Evolutionary conservation across 2,329 filamentous ascomycete species (phyloP).

Genomic region (Pseudogymnoascus sp.): DNA sequence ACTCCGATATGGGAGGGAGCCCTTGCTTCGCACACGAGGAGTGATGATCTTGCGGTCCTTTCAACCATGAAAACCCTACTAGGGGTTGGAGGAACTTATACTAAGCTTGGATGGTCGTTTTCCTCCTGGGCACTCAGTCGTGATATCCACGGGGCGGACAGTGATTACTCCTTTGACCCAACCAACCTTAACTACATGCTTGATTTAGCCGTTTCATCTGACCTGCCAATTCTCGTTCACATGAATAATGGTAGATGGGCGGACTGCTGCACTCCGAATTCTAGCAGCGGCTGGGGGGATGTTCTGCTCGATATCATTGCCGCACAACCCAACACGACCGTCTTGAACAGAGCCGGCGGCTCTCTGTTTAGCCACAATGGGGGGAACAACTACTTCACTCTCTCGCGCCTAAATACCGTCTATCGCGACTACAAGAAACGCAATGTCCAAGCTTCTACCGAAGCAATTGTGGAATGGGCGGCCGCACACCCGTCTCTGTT

Average conservation of each 20-base stretch:
- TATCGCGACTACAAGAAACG: slow-evolving; percentile 14
- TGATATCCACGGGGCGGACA: slow-evolving; percentile 10
- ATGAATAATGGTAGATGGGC: slow-evolving; percentile 17
- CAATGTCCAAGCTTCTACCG: slow-evolving; percentile 13
- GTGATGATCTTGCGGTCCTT: slow-evolving; percentile 12
- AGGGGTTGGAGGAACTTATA: slow-evolving; percentile 12
- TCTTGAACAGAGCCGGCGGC: slow-evolving; percentile 8
- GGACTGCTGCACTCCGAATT: slow-evolving; percentile 16
- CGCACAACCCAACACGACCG: slow-evolving; percentile 12
- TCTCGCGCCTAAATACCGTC: slow-evolving; percentile 8
- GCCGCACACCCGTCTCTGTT: slow-evolving; percentile 10
- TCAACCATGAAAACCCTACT: slow-evolving; percentile 12
- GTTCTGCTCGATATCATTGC: slow-evolving; percentile 14
- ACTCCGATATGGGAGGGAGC: slow-evolving; percentile 16
- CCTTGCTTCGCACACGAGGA: slow-evolving; percentile 10
- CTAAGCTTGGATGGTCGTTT: slow-evolving; percentile 16
- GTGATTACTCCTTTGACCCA: slow-evolving; percentile 15
- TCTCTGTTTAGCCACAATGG: slow-evolving; percentile 8
- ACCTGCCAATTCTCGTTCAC: slow-evolving; percentile 14
- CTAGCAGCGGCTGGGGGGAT: slow-evolving; percentile 15
- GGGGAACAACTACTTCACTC: slow-evolving; percentile 14
- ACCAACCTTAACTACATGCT: slow-evolving; percentile 16
- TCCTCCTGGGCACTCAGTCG: slow-evolving; percentile 17
- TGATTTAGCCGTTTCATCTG: background rate
- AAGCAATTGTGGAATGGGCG: slow-evolving; percentile 11